Evolutionary conservation across 129 eudicot species (phyloP).

Genomic region (Chrysanthemum seticuspe): DNA sequence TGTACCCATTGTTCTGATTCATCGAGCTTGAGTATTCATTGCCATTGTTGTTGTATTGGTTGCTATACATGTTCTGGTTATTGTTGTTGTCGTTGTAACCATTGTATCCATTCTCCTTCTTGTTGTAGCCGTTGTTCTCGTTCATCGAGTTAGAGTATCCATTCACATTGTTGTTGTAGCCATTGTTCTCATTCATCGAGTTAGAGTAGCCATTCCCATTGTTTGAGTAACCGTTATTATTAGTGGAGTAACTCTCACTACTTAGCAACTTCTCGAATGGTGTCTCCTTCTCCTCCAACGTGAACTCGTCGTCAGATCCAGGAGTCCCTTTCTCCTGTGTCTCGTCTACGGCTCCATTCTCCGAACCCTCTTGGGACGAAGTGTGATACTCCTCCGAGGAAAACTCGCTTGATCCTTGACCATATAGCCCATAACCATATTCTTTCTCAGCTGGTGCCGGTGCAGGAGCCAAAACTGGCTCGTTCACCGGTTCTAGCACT

Average conservation of each 20-base stretch:
- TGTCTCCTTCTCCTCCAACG: conserved; percentile 15
- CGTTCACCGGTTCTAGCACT: background rate
- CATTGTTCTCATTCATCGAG: conserved; percentile 21
- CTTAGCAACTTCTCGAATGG: conserved; percentile 30
- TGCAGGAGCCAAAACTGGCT: conserved; percentile 23
- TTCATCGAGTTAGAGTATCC: conserved; percentile 13
- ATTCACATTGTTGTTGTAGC: conserved; percentile 9
- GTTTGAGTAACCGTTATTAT: conserved; percentile 7
- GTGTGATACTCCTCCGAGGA: conserved; percentile 24
- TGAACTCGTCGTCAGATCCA: background rate
- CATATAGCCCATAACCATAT: conserved; percentile 56
- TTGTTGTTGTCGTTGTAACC: conserved; percentile 14
- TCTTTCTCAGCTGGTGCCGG: conserved; percentile 36
- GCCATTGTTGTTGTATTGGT: conserved; percentile 7
- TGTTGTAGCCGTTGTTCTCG: conserved; percentile 19
- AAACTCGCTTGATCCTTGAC: conserved; percentile 32
- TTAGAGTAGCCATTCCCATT: conserved; percentile 13
- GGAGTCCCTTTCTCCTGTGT: conserved; percentile 7
- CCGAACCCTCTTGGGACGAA: background rate
- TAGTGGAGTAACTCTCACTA: conserved; percentile 27
- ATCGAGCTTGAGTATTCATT: conserved; percentile 11
- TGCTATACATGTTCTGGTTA: conserved; percentile 17
- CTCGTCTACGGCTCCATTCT: conserved; percentile 10
- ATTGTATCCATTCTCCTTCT: conserved; percentile 19
- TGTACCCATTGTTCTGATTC: conserved; percentile 3